Conservation (phyloP, 441 rosid genomes). For the Croton laevigatus region DNA sequence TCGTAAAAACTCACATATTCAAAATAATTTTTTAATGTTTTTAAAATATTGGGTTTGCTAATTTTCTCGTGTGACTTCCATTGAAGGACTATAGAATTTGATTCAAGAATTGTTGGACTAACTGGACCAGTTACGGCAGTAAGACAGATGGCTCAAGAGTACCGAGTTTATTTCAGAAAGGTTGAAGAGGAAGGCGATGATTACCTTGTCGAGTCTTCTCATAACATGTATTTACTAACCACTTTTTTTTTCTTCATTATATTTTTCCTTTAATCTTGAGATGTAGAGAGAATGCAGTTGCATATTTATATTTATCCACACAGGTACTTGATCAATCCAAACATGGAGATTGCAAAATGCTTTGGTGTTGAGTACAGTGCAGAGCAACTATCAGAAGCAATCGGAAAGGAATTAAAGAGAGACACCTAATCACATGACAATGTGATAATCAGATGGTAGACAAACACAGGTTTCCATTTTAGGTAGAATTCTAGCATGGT, state of each 20-base stretch:
- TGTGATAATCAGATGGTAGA: not conserved
- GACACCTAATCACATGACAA: not conserved
- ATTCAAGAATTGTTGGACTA: constrained; percentile 63
- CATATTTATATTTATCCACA: not conserved
- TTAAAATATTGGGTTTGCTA: constrained; percentile 6
- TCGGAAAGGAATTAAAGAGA: constrained; percentile 46
- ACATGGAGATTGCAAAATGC: constrained; percentile 71
- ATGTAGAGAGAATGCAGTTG: not conserved
- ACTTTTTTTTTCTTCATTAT: too few relatives aligned
- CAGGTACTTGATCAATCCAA: constrained; percentile 82
- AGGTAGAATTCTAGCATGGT: not conserved
- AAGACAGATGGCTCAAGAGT: constrained; percentile 87
- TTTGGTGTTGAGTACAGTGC: constrained; percentile 74
- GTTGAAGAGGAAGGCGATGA: constrained; percentile 84
- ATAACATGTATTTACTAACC: constrained; percentile 54
- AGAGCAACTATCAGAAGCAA: constrained; percentile 55
- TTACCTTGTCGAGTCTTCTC: constrained; percentile 77
- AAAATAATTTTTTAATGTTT: not conserved
- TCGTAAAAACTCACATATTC: not conserved
- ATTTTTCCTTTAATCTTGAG: not conserved
- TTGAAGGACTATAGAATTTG: constrained; percentile 56
- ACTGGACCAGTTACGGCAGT: constrained; percentile 60
- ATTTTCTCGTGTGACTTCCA: constrained; percentile 6
- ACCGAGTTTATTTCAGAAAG: constrained; percentile 74
- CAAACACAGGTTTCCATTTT: too few relatives aligned